Evolutionary conservation across 2,329 filamentous ascomycete genomes (phyloP).

Genomic region (Trichoderma pleuroti): DNA sequence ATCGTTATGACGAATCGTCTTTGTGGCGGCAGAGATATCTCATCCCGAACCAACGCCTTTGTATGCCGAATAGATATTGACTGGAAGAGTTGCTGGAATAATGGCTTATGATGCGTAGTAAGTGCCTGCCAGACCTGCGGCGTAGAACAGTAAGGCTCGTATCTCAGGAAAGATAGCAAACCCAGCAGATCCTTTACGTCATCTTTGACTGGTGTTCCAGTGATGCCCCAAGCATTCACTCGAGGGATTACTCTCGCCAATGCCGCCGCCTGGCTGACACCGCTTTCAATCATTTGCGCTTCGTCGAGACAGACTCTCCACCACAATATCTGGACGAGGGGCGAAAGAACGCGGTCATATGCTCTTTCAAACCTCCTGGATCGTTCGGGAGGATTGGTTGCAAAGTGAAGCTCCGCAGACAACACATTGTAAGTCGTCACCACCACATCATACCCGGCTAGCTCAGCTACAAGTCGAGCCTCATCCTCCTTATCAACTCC

Average conservation of each 20-base stretch:
- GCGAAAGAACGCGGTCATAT: constrained; percentile 66
- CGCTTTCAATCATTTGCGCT: constrained; percentile 91
- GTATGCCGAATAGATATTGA: constrained; percentile 77
- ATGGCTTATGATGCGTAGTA: constrained; percentile 54
- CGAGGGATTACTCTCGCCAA: constrained; percentile 79
- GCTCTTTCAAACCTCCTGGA: constrained; percentile 61
- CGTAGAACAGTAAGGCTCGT: constrained; percentile 68
- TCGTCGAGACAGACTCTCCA: constrained; percentile 79
- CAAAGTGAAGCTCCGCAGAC: constrained; percentile 76
- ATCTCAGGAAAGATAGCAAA: constrained; percentile 74
- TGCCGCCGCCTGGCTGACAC: constrained; percentile 76
- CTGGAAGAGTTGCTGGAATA: constrained; percentile 68
- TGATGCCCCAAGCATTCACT: constrained; percentile 86
- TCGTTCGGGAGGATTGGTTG: constrained; percentile 66
- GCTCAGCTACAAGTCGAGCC: constrained; percentile 39
- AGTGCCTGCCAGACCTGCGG: constrained; percentile 66
- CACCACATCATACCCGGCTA: constrained; percentile 56
- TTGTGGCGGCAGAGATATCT: constrained; percentile 76
- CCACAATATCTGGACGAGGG: constrained; percentile 78
- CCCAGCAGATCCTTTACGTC: constrained; percentile 75
- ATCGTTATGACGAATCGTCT: constrained; percentile 84
- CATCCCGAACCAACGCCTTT: constrained; percentile 74
- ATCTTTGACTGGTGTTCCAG: constrained; percentile 80
- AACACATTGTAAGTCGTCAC: constrained; percentile 67
- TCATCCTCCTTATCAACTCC: constrained; percentile 35